These are phyloP conservation scores for Candida patagonica DNA, from an alignment of 805 yeast genomes.

Conservation along the genomic window DNA sequence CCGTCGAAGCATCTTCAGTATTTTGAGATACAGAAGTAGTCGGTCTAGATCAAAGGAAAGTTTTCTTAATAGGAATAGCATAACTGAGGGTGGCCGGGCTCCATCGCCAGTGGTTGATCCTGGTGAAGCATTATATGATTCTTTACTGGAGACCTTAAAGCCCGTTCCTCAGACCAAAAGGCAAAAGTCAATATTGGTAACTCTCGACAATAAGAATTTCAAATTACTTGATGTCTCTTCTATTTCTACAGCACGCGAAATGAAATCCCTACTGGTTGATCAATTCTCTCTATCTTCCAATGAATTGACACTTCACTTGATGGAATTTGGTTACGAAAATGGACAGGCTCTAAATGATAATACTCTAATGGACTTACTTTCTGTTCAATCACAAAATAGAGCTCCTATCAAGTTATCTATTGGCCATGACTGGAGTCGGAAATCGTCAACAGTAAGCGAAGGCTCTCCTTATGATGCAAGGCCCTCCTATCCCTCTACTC, in stretches of 20 bases:
- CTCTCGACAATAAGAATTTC: conserved; percentile 4
- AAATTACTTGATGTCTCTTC: not conserved
- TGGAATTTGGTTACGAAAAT: conserved; percentile 52
- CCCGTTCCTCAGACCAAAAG: not conserved
- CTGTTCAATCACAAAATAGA: conserved; percentile 20
- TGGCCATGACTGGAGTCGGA: not conserved
- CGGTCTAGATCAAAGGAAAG: conserved; percentile 1
- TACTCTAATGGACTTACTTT: conserved; percentile 7
- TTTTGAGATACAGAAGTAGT: not conserved
- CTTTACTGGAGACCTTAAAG: conserved; percentile 30
- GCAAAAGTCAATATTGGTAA: not conserved
- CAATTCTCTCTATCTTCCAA: not conserved
- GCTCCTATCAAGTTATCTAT: not conserved
- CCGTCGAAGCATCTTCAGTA: conserved; percentile 2
- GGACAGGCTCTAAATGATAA: conserved; percentile 24
- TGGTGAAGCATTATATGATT: too few relatives aligned
- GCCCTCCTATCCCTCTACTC: conserved; percentile 50
- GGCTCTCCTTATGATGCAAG: conserved; percentile 2
- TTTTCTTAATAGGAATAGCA: too few relatives aligned
- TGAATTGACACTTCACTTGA: conserved; percentile 39
- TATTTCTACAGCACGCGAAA: not conserved
- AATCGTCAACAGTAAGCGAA: conserved; percentile 3
- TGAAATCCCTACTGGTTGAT: not conserved
- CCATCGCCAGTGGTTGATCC: too few relatives aligned
- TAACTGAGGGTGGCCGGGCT: too few relatives aligned